Conservation (phyloP, 2,329 filamentous ascomycete genomes). For the Trichoderma aggressivum region DNA sequence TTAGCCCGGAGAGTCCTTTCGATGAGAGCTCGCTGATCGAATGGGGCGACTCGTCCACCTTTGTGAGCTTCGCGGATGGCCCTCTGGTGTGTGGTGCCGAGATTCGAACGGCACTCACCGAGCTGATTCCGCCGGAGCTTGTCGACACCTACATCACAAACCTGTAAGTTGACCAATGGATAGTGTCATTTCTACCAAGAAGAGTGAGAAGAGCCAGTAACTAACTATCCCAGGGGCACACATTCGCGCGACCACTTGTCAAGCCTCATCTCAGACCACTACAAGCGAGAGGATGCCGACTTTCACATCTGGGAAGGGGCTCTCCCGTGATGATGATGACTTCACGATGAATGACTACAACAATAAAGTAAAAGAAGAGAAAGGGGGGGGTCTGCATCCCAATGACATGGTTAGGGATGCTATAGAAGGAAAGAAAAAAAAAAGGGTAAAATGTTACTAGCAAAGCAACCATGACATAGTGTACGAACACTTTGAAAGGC, state of each 20-base stretch:
- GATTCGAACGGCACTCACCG: constrained; percentile 74
- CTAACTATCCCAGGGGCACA: constrained; percentile 48
- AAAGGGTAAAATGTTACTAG: neutral
- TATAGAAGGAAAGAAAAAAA: neutral
- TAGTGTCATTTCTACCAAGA: neutral
- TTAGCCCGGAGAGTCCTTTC: constrained; percentile 85
- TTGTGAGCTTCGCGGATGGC: constrained; percentile 75
- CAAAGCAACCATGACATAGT: neutral
- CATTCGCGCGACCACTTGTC: constrained; percentile 71
- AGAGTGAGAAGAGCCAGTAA: neutral
- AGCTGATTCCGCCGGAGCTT: constrained; percentile 74
- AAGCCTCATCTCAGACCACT: constrained; percentile 70
- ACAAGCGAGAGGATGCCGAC: constrained; percentile 68
- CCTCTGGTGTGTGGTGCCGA: constrained; percentile 73
- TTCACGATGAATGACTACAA: neutral
- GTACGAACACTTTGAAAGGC: neutral
- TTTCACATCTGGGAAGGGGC: constrained; percentile 47
- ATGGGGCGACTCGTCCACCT: constrained; percentile 75
- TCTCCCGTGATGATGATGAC: constrained; percentile 23
- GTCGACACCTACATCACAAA: constrained; percentile 86
- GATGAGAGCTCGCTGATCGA: constrained; percentile 80
- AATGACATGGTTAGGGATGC: neutral
- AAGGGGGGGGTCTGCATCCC: neutral
- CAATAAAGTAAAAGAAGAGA: neutral
- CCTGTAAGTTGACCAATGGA: constrained; percentile 38